Evolutionary conservation across 352 stramenopile genomes (phyloP), one percentile per base, ranked within the genome.

Genomic region (Thraustochytrium sp.): DNA sequence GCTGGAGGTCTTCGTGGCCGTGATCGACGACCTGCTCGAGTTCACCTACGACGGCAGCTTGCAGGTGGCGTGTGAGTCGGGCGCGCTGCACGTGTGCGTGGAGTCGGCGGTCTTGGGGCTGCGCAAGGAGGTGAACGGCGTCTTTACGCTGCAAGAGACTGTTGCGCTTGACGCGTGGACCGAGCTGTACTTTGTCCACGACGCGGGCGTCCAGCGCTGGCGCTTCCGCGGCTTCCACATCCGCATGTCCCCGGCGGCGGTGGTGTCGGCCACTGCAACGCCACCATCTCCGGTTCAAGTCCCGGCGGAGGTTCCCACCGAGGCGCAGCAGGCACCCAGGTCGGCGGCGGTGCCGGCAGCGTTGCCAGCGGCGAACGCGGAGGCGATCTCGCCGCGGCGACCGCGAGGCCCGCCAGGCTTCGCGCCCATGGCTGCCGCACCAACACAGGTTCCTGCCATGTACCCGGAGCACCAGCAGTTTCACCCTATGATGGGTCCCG

Each of bases 141-240:
- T 29, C 16, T 72, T 72, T 29, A 46, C 13, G 21, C 59, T 72
- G 36, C 9, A 49, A 29, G 59, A 72, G 40, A 72, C 13, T 31
- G 59, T 72, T 31, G 11, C 16, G 34, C 59, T 72, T 31, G 59
- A 72, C 59, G 59, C 59, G 46, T 72, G 59, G 59, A 72, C 59
- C 42, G 59, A 72, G 59, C 59, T 72, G 59, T 44, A 72, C 59
- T 72, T 72, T 72, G 59, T 72, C 26, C 59, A 72, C 31, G 59
- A 44, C 59, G 59, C 59, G 8, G 59, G 8, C 13, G 16, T 21
- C 9, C 26, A 38, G 59, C 48, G 48, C 48, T 72, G 59, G 59
- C 59, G n/a, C 9, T 72, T 72, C 59, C 16, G 1, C 1, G 59
- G 59, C 31, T 72, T 72, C 31, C 34, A 21, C 9, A 72, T 72